Conservation (phyloP, 805 yeast species). For the Kodamaea sagamina region DNA sequence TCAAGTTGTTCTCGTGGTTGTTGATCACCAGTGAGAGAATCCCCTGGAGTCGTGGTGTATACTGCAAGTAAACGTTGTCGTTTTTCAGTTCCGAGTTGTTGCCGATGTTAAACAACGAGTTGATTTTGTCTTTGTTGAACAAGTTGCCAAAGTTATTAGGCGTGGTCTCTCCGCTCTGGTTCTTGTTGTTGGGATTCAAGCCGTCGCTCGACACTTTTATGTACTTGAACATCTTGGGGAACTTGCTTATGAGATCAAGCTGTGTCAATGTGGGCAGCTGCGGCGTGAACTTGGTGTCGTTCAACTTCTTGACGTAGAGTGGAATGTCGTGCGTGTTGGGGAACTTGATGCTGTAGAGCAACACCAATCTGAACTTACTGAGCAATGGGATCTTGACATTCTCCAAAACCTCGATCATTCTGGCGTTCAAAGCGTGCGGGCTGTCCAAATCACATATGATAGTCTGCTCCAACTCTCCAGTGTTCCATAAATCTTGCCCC, state of each 20-base stretch:
- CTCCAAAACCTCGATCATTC: constrained; percentile 55
- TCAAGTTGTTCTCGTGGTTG: constrained; percentile 10
- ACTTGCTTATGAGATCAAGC: constrained; percentile 31
- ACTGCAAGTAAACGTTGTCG: constrained; percentile 88
- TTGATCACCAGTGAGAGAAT: constrained; percentile 26
- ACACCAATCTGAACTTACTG: constrained; percentile 69
- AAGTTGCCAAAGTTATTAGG: constrained; percentile 27
- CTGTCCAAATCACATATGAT: constrained; percentile 57
- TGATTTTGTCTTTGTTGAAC: constrained; percentile 36
- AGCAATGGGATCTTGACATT: constrained; percentile 45
- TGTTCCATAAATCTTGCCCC: constrained; percentile 67
- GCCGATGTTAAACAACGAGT: constrained; percentile 32
- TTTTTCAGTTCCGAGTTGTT: constrained; percentile 30
- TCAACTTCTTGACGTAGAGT: constrained; percentile 27
- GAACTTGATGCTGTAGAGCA: constrained; percentile 73
- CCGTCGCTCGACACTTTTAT: constrained; percentile 10
- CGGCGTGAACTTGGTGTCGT: constrained; percentile 29
- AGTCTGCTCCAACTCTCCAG: constrained; percentile 88
- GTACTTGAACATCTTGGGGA: constrained; percentile 25
- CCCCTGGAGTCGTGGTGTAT: constrained; percentile 68
- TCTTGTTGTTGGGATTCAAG: constrained; percentile 14
- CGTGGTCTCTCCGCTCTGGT: not conserved
- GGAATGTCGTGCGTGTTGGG: constrained; percentile 42
- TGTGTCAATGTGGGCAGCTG: constrained; percentile 40
- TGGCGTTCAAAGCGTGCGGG: constrained; percentile 45